Conservation (phyloP, 164 flowering plant genomes). For the Vitis rotundifolia region DNA sequence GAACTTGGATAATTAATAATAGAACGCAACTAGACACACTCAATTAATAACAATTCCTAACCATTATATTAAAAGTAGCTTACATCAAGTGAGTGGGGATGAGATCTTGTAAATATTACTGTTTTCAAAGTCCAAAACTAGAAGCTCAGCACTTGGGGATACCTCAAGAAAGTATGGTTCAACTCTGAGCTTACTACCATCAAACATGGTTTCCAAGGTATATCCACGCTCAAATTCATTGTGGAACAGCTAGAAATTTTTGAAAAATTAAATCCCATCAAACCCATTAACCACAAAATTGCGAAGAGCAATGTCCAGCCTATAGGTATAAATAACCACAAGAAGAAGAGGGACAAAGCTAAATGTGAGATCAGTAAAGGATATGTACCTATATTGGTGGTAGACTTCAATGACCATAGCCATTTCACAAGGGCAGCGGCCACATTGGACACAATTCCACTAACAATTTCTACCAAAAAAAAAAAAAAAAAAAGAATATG, state of each 20-base stretch:
- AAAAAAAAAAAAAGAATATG: background rate
- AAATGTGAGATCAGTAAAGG: background rate
- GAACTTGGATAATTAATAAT: background rate
- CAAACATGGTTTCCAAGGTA: conserved; percentile 64
- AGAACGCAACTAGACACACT: background rate
- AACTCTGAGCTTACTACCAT: conserved; percentile 66
- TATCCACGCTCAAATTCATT: conserved; percentile 74
- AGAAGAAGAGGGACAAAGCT: no score
- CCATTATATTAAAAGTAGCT: conserved; percentile 18
- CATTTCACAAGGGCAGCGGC: conserved; percentile 55
- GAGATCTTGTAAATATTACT: conserved; percentile 66
- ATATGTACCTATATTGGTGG: conserved; percentile 36
- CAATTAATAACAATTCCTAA: background rate
- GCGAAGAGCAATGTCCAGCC: conserved; percentile 12
- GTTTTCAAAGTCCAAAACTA: conserved; percentile 58
- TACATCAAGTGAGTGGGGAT: conserved; percentile 54
- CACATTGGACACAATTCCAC: conserved; percentile 56
- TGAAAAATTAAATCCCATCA: conserved; percentile 20
- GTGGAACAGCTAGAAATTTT: conserved; percentile 47
- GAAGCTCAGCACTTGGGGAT: conserved; percentile 51
- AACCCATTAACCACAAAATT: conserved; percentile 10
- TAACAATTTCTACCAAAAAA: conserved; percentile 45
- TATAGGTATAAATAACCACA: no score
- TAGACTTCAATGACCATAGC: conserved; percentile 57
- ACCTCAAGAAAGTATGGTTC: conserved; percentile 55